Evolutionary conservation across 306 rosid genomes (phyloP).

Genomic region (Nissolia schottii): DNA sequence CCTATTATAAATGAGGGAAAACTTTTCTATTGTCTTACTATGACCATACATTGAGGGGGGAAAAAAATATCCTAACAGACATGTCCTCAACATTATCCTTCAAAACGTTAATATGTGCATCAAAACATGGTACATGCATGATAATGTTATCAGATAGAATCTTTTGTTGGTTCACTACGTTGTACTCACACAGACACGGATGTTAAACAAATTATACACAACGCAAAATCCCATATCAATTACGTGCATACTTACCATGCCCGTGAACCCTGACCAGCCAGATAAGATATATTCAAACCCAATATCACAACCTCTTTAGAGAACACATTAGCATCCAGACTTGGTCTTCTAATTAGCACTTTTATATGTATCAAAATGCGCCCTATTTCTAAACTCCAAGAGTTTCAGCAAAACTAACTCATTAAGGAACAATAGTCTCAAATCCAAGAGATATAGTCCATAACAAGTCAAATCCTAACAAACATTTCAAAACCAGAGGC

Average conservation of each 20-base stretch:
- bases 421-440: background rate
- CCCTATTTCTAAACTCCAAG: background rate
- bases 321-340: background rate
- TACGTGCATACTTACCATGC: background rate
- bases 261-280: background rate
- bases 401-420: background rate
- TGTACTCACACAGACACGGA: background rate
- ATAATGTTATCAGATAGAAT: background rate
- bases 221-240: background rate
- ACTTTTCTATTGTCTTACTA: background rate
- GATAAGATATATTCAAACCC: background rate
- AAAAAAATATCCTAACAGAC: background rate
- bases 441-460: background rate
- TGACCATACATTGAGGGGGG: background rate
- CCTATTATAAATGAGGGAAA: background rate
- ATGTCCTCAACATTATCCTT: background rate
- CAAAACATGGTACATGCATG: background rate
- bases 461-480: conserved; percentile 6
- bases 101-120: background rate
- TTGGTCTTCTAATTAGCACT: background rate
- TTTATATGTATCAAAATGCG: background rate
- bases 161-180: background rate
- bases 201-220: background rate
- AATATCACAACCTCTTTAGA: background rate
- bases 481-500: background rate